A percentile compares a stretch with the other conserved stretches of the same genome.
Evolutionary conservation across 1,139 yeast genomes (phyloP).

Genomic region (Yamadazyma buinensis): DNA sequence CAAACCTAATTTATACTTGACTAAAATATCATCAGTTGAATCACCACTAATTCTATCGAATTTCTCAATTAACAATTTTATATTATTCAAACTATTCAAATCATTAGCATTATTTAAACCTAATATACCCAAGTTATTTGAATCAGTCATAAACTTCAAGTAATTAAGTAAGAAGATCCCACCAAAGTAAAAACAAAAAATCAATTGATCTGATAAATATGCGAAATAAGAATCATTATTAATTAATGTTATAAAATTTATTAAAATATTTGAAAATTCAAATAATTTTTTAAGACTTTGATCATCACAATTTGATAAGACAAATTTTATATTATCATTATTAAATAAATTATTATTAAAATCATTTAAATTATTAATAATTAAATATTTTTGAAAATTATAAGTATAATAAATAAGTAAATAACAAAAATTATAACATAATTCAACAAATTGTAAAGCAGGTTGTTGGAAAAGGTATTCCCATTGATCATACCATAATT

Average conservation of each 20-base stretch:
- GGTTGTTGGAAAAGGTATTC: slow-evolving; percentile 68
- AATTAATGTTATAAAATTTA: slow-evolving; percentile 37
- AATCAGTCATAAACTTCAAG: slow-evolving; percentile 10
- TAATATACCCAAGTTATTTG: slow-evolving; percentile 7
- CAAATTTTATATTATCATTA: slow-evolving; percentile 21
- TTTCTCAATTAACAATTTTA: slow-evolving; percentile 25
- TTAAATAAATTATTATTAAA: slow-evolving; percentile 16
- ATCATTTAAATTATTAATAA: slow-evolving; percentile 9
- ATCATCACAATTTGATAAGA: slow-evolving; percentile 20
- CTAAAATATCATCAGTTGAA: slow-evolving; percentile 26
- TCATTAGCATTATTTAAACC: slow-evolving; percentile 9
- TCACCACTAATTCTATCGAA: slow-evolving; percentile 29
- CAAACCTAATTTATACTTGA: slow-evolving; percentile 27
- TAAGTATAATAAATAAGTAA: slow-evolving; percentile 42
- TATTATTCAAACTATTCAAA: slow-evolving; percentile 12
- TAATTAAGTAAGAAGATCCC: slow-evolving; percentile 41
- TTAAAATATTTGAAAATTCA: slow-evolving; percentile 39
- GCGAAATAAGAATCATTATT: slow-evolving; percentile 63
- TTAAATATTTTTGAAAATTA: slow-evolving; percentile 21
- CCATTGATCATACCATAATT: slow-evolving; percentile 70
- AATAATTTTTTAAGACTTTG: slow-evolving; percentile 22
- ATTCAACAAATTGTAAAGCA: slow-evolving; percentile 71
- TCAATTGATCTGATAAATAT: slow-evolving; percentile 65
- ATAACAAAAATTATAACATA: slow-evolving; percentile 65
- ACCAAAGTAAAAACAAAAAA: slow-evolving; percentile 52